Percentiles rank a stretch among this genome's conserved stretches.
Conservation (phyloP, 2,329 filamentous ascomycete genomes). For the Ceratocystis papillata region DNA sequence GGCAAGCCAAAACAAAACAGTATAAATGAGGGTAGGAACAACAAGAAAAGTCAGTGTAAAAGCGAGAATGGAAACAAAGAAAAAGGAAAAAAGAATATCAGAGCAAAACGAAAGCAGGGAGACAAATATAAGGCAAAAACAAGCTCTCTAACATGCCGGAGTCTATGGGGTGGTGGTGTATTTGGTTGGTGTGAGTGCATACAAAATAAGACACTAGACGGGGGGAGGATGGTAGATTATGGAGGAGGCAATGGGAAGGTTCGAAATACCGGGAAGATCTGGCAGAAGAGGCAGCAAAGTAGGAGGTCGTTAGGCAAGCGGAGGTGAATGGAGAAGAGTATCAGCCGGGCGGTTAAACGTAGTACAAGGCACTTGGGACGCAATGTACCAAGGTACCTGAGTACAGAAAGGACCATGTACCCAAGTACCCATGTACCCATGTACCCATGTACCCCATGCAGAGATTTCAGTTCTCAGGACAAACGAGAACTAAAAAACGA, state of each 20-base stretch:
- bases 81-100: background rate
- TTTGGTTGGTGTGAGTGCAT: too few species aligned
- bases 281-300: too few species aligned
- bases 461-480: background rate
- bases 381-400: background rate
- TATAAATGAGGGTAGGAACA: constrained; percentile 12
- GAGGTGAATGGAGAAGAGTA: too few species aligned
- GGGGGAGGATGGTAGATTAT: background rate
- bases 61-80: background rate
- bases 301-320: too few species aligned
- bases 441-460: background rate
- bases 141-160: constrained; percentile 12
- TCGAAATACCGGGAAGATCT: background rate
- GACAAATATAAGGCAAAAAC: constrained; percentile 6
- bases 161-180: constrained; percentile 2
- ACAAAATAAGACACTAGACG: background rate
- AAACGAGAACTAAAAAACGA: background rate
- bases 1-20: background rate
- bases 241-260: background rate
- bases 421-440: background rate
- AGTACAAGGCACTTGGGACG: background rate
- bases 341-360: too few species aligned
- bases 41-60: too few species aligned
- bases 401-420: background rate
- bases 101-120: background rate